A percentile compares a stretch with the other conserved stretches of the same genome.
phyloP scores from a whole-genome alignment of 805 yeast species.

The Nakazawaea ambrosiae region DNA sequence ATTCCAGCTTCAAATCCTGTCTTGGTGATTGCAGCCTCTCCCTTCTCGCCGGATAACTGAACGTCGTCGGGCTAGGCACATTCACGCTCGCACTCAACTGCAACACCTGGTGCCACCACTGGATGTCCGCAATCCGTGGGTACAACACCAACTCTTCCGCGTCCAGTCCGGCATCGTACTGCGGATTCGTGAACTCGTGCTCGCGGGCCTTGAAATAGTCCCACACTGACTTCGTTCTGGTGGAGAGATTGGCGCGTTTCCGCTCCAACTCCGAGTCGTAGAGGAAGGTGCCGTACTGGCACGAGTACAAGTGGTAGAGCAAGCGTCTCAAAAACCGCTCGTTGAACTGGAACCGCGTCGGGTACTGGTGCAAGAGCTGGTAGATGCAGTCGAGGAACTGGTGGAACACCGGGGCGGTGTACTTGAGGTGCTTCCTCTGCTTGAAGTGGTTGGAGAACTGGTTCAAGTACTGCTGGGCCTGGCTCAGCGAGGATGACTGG shows the following conservation, averaged over 20 bases:
- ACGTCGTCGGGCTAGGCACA: slow-evolving; percentile 43
- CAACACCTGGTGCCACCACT: slow-evolving; percentile 87
- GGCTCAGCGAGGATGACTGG: slow-evolving; percentile 23
- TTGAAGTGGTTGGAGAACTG: slow-evolving; percentile 46
- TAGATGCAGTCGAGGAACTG: slow-evolving; percentile 89
- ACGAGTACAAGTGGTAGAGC: slow-evolving; percentile 82
- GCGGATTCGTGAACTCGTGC: slow-evolving; percentile 56
- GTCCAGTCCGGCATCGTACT: slow-evolving; percentile 25
- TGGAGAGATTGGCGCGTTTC: slow-evolving; percentile 29
- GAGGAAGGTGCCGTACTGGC: slow-evolving; percentile 91
- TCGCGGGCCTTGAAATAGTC: slow-evolving; percentile 80
- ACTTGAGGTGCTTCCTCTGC: slow-evolving; percentile 42
- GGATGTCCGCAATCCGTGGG: slow-evolving; percentile 55
- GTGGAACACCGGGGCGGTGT: slow-evolving; percentile 88
- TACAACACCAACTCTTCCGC: slow-evolving; percentile 36
- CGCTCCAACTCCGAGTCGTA: slow-evolving; percentile 68
- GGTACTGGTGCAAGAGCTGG: slow-evolving; percentile 68
- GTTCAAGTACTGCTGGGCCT: slow-evolving; percentile 36
- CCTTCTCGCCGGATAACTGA: slow-evolving; percentile 8
- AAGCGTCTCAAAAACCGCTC: slow-evolving; percentile 81
- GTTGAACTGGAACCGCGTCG: slow-evolving; percentile 74
- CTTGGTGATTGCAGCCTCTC: neutral
- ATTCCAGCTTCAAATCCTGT: neutral
- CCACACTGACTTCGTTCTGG: slow-evolving; percentile 78
- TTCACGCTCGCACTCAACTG: slow-evolving; percentile 45